Base-by-base conservation (phyloP, 73 alveolate species). In the Paramecium sexaurelia region DNA sequence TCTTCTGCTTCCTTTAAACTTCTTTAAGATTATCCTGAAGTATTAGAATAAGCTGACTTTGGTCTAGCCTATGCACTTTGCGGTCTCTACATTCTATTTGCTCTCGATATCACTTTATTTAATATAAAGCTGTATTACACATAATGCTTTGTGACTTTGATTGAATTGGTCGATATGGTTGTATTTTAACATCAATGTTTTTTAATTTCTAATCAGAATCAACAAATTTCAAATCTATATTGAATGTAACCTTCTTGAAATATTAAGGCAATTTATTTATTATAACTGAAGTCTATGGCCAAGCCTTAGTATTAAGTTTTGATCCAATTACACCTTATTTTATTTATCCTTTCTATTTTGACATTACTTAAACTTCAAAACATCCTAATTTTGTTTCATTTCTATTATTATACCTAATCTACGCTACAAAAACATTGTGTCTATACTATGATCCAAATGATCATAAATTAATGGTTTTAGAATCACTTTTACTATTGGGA, bases 381-480 rank as follows among this genome's bases (percentile, higher is more conserved):
- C 96, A 22, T 37, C 95, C 88, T 84, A 40, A n/a, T 55, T 15
- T 19, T 5, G 36, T n/a, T 9, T 7, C 7, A 85, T 11, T 1
- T 24, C 32, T 7, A 51, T 10, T 4, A 15, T 17, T 43, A 43
- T 36, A 85, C 92, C 92, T 91, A 78, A 32, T 40, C 93, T 27
- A 24, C 88, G 29, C 68, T 84, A 43, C 11, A 82, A 43, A 35
- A 68, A 88, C 75, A 67, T 55, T 1, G 85, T 88, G 27, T 88
- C 94, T 33, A 88, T 88, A 11, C 87, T 55, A 68, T 88, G 94
- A 43, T 88, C 94, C 26, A 68, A 45, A 43, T 88, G 88, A 43
- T 88, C 96, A 51, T 56, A 68, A 20, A 88, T 93, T n/a, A 93
- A 41, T 17, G 96, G 96, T 47, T 93, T 93, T 15, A 88, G 85